Percentiles rank a stretch among this genome's conserved stretches.
These are phyloP conservation scores for Colletotrichum gloeosporioides DNA, from an alignment of 2,329 filamentous ascomycete species.

Conservation along the genomic window DNA sequence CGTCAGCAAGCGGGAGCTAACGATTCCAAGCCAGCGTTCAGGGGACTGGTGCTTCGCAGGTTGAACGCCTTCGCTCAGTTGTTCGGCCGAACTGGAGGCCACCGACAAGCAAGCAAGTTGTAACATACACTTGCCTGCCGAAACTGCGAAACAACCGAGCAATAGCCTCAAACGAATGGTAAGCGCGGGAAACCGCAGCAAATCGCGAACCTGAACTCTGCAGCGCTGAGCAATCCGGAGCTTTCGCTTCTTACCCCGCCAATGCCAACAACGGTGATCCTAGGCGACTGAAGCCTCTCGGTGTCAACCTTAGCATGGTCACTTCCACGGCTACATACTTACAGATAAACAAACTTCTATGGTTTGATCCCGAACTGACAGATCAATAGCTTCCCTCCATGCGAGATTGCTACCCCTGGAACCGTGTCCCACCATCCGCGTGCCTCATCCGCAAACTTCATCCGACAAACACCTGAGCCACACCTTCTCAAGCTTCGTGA, in stretches of 20 bases:
- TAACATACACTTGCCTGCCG: neutral
- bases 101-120: neutral
- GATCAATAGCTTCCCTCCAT: neutral
- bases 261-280: neutral
- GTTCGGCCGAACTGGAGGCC: neutral
- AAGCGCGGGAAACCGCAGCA: neutral
- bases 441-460: neutral
- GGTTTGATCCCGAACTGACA: conserved; percentile 3
- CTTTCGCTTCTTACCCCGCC: neutral
- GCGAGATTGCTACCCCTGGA: neutral
- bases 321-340: neutral
- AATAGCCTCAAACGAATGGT: neutral
- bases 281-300: neutral
- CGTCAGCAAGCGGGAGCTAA: conserved; percentile 1
- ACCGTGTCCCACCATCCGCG: neutral
- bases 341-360: neutral
- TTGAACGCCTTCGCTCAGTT: neutral
- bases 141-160: neutral
- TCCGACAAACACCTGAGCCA: neutral
- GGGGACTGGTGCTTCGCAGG: neutral
- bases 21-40: neutral
- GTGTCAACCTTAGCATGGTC: neutral
- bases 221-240: neutral
- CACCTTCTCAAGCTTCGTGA: neutral
- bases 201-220: neutral